A percentile compares a stretch with the other conserved stretches of the same genome.
These are phyloP conservation scores for Suhomyces tanzawaensis DNA, from an alignment of 805 yeast genomes.

Conservation along the genomic window DNA sequence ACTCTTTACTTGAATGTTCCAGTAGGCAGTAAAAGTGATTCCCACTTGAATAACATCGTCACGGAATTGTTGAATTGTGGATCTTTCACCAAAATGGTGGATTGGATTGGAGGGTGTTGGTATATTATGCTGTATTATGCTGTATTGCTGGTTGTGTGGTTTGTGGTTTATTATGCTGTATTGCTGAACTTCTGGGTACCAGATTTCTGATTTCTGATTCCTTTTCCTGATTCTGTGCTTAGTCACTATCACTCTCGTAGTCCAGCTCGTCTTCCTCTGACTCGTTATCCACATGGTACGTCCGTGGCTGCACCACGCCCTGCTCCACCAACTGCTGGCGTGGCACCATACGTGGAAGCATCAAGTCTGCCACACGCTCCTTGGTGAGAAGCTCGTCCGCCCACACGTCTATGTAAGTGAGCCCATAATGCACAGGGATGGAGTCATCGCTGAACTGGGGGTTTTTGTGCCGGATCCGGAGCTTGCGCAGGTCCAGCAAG, in stretches of 20 bases:
- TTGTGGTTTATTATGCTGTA: too few species aligned
- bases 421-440: conserved; percentile 32
- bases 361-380: conserved; percentile 67
- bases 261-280: conserved; percentile 17
- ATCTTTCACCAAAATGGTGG: too few species aligned
- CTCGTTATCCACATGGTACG: conserved; percentile 21
- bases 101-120: too few species aligned
- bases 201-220: too few species aligned
- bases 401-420: conserved; percentile 67
- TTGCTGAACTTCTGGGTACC: too few species aligned
- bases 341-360: conserved; percentile 60
- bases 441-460: conserved; percentile 20
- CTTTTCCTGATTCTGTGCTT: conserved; percentile 3
- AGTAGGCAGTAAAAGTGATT: too few species aligned
- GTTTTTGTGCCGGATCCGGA: conserved; percentile 41
- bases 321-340: conserved; percentile 42
- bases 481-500: conserved; percentile 64
- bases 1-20: too few species aligned
- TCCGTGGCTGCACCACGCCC: conserved; percentile 39
- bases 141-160: too few species aligned
- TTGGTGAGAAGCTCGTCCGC: conserved; percentile 58
- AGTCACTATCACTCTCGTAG: conserved; percentile 42
- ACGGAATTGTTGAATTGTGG: too few species aligned
- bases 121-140: too few species aligned
- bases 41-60: too few species aligned